Evolutionary conservation across 768 basidiomycete genomes (phyloP).

Genomic region (Amanita polypyramis): DNA sequence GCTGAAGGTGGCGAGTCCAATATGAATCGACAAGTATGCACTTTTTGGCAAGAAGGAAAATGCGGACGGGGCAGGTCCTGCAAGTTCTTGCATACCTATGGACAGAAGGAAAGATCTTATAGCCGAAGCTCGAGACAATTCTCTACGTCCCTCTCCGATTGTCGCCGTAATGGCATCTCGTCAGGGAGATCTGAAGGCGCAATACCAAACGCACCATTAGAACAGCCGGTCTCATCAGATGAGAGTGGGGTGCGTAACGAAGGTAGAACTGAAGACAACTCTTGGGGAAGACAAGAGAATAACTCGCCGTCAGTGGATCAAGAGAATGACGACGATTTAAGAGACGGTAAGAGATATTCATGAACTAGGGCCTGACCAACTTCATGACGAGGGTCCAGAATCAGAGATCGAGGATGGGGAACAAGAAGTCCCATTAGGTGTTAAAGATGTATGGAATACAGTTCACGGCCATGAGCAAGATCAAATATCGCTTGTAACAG

Average conservation of each 20-base stretch:
- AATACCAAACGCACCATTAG: not conserved
- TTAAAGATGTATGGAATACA: not conserved
- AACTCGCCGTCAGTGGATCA: not conserved
- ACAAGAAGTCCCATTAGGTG: no score
- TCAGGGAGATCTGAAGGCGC: not conserved
- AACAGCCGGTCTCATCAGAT: no score
- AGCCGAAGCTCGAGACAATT: no score
- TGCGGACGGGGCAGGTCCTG: slow-evolving; percentile 8
- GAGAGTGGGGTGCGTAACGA: no score
- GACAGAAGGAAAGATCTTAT: no score
- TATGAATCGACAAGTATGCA: not conserved
- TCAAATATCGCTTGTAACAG: not conserved
- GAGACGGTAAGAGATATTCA: not conserved
- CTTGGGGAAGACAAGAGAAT: no score
- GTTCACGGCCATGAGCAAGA: not conserved
- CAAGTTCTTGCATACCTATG: slow-evolving; percentile 6
- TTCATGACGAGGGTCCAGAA: not conserved
- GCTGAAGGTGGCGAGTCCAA: not conserved
- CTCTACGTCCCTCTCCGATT: no score
- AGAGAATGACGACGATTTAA: not conserved
- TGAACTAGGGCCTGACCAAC: not conserved
- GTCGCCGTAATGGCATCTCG: no score
- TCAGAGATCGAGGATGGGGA: not conserved
- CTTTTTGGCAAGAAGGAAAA: slow-evolving; percentile 1
- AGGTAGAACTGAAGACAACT: no score